Conservation (phyloP, 1,284 basidiomycete species). For the Laetiporus sulphureus region DNA sequence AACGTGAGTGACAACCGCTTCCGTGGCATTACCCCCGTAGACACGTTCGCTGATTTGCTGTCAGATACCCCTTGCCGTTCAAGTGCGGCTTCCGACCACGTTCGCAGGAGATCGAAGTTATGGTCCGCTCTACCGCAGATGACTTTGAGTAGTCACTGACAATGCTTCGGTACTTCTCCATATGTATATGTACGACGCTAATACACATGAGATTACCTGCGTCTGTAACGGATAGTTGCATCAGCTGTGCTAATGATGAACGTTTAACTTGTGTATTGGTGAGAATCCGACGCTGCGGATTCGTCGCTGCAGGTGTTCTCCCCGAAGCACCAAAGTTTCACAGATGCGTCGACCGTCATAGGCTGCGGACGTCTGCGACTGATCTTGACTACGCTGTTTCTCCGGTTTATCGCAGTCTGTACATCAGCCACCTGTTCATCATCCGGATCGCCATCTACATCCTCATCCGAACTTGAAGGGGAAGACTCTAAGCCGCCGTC, state of each 20-base stretch:
- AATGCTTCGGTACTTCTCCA: not conserved
- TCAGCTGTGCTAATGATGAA: no score
- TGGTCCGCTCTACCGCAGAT: slow-evolving; percentile 13
- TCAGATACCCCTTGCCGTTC: slow-evolving; percentile 23
- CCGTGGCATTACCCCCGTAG: not conserved
- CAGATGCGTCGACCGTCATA: slow-evolving; percentile 14
- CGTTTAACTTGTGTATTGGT: no score
- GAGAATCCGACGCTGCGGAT: no score
- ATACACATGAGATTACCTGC: no score
- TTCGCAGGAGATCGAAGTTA: slow-evolving; percentile 11
- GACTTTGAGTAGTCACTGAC: slow-evolving; percentile 11
- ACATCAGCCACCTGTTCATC: not conserved
- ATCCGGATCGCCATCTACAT: slow-evolving; percentile 4
- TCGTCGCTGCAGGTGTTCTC: not conserved
- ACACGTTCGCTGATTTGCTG: slow-evolving; percentile 1
- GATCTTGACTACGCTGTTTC: slow-evolving; percentile 6
- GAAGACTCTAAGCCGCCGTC: slow-evolving; percentile 1
- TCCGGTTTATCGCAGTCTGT: slow-evolving; percentile 1
- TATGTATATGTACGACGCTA: no score
- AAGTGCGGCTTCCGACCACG: slow-evolving; percentile 21
- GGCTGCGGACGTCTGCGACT: slow-evolving; percentile 13
- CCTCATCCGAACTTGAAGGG: slow-evolving; percentile 9
- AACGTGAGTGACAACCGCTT: slow-evolving; percentile 31
- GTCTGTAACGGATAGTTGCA: no score
- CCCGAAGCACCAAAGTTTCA: slow-evolving; percentile 16